Evolutionary conservation across 2,329 filamentous ascomycete species (phyloP), one percentile per base, ranked within the genome.

Genomic region (Hypoxylon sp.): DNA sequence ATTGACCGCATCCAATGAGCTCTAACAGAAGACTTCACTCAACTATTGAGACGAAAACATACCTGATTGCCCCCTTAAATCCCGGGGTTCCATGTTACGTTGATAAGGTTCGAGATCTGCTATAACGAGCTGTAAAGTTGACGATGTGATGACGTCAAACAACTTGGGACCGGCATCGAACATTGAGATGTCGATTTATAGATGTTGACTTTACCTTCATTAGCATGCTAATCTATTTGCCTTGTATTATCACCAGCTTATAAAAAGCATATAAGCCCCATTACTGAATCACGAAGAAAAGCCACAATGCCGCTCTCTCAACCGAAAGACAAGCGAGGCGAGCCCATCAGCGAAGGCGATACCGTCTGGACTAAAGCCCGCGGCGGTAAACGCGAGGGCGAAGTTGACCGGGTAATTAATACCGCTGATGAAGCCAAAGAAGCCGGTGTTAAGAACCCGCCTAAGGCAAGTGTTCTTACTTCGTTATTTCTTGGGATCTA

Each of bases 311-410:
- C 74, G 1, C 26, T 55, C 22, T 52, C 61, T 1, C 60, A 71
- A 19, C 17, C 75, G 55, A 74, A 74, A 39, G 81, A 81, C 35
- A 82, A 81, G 68, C 72, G 79, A 46, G 77, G 75, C 64, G 74
- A 82, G 71, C 74, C 76, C 5, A 82, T 83, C 63, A 24, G 77
- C 14, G 77, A 79, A 60, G 81, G 80, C 37, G 80, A 82, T 51
- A 74, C 75, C 33, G 80, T 83, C n/a, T 80, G 78, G 69, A 82
- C 81, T 5, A 80, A 78, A 59, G 74, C 79, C 14, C 76, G 80
- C 14, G 80, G 81, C 47, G 81, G 81, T 13, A 76, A 78, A 55
- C 79, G 78, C 46, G 80, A 82, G 50, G 80, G 81, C 10, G 73
- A 81, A 33, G 81, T 81, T 17, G 77, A 82, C 10, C 78, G 78